A percentile compares a stretch with the other conserved stretches of the same genome.
These are phyloP conservation scores for Vigna hirtella DNA, from an alignment of 306 rosid genomes.

Conservation along the genomic window DNA sequence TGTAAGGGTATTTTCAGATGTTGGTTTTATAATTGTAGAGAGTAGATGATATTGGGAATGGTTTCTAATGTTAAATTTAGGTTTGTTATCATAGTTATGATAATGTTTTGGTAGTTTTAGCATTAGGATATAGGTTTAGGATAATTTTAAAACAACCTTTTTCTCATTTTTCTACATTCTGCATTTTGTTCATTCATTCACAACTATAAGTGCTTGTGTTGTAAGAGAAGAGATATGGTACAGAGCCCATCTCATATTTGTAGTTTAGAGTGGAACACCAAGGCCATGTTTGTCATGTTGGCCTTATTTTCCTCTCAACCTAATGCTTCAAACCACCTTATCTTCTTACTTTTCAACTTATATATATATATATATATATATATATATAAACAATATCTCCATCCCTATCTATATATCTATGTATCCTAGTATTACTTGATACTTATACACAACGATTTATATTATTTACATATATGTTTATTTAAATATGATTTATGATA, in stretches of 20 bases:
- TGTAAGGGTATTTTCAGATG: no score
- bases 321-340: constrained; percentile 46
- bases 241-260: constrained; percentile 38
- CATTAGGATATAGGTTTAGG: no score
- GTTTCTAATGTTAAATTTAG: no score
- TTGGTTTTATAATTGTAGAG: no score
- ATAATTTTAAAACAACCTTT: not conserved
- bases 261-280: constrained; percentile 54
- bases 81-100: no score
- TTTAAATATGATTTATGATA: no score
- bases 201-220: not conserved
- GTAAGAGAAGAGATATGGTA: constrained; percentile 23
- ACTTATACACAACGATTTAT: constrained; percentile 9
- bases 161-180: not conserved
- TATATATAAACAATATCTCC: constrained; percentile 39
- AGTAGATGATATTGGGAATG: no score
- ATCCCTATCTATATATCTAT: constrained; percentile 31
- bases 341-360: constrained; percentile 33
- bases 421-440: constrained; percentile 49
- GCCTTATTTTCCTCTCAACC: constrained; percentile 7
- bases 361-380: no score
- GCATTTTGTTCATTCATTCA: not conserved
- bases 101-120: no score
- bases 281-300: constrained; percentile 45
- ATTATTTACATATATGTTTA: no score